Conservation (phyloP, 2,329 filamentous ascomycete genomes). For the Periconia sp. region DNA sequence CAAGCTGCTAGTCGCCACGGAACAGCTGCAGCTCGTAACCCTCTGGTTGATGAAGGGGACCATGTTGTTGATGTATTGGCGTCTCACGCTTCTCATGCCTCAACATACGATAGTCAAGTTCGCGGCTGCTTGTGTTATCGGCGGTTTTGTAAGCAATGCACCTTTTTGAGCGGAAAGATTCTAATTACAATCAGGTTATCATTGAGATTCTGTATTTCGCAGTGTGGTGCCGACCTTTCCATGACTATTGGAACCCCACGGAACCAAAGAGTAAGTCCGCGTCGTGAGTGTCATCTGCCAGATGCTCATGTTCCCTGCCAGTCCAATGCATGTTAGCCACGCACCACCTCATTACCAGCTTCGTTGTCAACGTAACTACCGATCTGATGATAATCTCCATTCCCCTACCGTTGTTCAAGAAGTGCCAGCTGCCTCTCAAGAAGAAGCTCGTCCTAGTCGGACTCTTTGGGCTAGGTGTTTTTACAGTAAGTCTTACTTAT, state of each 20-base stretch:
- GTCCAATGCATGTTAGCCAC: conserved; percentile 9
- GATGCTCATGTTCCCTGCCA: neutral
- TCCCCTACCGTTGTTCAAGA: conserved; percentile 39
- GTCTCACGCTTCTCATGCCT: conserved; percentile 43
- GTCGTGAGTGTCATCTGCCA: neutral
- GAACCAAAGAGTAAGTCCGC: conserved; percentile 32
- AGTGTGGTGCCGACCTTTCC: conserved; percentile 58
- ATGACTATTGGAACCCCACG: conserved; percentile 55
- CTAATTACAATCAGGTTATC: conserved; percentile 6
- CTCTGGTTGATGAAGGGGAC: conserved; percentile 57
- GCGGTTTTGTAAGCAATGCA: conserved; percentile 44
- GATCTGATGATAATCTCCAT: conserved; percentile 47
- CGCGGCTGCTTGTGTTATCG: conserved; percentile 48
- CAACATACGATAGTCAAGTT: conserved; percentile 37
- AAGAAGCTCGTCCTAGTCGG: conserved; percentile 59
- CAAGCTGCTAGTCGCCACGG: conserved; percentile 57
- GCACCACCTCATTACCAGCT: conserved; percentile 28
- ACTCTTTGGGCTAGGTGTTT: conserved; percentile 58
- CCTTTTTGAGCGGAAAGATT: neutral
- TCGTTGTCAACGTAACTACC: conserved; percentile 44
- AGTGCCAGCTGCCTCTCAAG: conserved; percentile 34
- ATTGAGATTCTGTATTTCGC: conserved; percentile 54
- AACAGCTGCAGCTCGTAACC: conserved; percentile 54
- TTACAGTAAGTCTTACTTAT: conserved; percentile 24
- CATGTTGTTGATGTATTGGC: conserved; percentile 57